Conservation (phyloP, 2,329 filamentous ascomycete species). For the Apiospora koreana region DNA sequence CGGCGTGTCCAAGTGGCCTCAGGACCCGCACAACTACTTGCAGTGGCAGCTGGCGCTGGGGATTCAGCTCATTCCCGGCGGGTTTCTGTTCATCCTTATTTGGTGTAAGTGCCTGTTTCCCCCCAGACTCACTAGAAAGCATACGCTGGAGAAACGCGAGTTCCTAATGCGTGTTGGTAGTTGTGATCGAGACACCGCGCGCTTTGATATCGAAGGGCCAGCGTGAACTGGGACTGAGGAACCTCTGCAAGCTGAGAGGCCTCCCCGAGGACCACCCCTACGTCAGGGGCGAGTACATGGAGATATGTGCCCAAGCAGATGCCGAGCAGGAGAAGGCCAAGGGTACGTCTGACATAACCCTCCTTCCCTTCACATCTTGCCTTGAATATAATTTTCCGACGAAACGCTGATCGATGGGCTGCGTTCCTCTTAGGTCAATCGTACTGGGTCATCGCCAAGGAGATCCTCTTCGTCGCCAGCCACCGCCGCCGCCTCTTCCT, state of each 20-base stretch:
- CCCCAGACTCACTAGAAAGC: too few species aligned
- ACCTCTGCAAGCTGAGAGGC: conserved; percentile 39
- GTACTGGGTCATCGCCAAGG: conserved; percentile 36
- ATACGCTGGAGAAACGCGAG: too few species aligned
- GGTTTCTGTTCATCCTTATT: conserved; percentile 36
- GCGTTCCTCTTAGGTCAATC: conserved; percentile 21
- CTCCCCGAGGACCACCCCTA: conserved; percentile 40
- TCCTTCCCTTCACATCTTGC: too few species aligned
- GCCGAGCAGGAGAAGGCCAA: conserved; percentile 25
- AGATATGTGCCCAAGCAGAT: conserved; percentile 37
- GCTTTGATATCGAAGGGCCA: conserved; percentile 38
- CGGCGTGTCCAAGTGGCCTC: conserved; percentile 20
- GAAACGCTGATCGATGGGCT: too few species aligned
- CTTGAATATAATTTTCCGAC: too few species aligned
- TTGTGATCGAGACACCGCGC: conserved; percentile 36
- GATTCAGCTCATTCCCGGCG: conserved; percentile 40
- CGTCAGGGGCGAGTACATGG: conserved; percentile 38
- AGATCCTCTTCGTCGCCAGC: conserved; percentile 29
- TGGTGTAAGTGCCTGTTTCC: conserved; percentile 25
- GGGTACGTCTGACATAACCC: conserved; percentile 1
- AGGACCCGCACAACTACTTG: conserved; percentile 19
- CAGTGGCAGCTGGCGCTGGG: conserved; percentile 39
- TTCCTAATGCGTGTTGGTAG: conserved; percentile 1
- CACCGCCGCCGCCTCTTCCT: conserved; percentile 37
- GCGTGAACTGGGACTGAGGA: conserved; percentile 34